Base-by-base conservation (phyloP, 2,329 filamentous ascomycete species). In the Aaosphaeria pasadenensis region DNA sequence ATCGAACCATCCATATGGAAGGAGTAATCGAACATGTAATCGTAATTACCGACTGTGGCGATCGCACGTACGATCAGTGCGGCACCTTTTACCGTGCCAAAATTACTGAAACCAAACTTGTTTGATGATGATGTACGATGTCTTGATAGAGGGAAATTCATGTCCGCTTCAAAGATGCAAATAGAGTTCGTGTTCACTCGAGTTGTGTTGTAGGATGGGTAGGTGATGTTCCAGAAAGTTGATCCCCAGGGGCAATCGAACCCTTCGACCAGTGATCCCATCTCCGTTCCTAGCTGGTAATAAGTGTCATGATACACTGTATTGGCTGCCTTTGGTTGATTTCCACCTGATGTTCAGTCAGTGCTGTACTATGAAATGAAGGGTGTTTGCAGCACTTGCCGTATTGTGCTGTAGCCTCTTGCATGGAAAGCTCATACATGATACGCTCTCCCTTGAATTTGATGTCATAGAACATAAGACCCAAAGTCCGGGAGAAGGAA, bases 361-460 rank as follows among this genome's bases (percentile, higher is more conserved):
- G 17, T 24, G 17, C 17, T 24, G 17, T 24, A 24, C 17, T 3
- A 24, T 24, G 17, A 24, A 24, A 24, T 24, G 17, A 24, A 24
- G 17, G 17, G 17, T 24, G 17, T 24, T 24, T 24, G 17, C 17
- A 24, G 17, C 17, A 24, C 5, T 76, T 24, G 17, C 17, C 77
- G 47, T 81, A 81, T 47, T 81, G 77, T 0, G 78, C 75, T 6
- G 79, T 64, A 0, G 79, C 79, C 56, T 83, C 79, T 60, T 83
- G 77, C 3, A 83, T 67, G 1, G 75, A 74, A 1, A 84, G 67
- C 53, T 84, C 79, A 49, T 82, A 83, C 4, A 84, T 62, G 7
- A 83, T 67, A 3, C 78, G 67, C 50, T 82, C 72, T 7, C 77
- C 79, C 53, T 80, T 77, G 69, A 76, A 81, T 17, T 70, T 69